Base-by-base conservation (phyloP, 1,284 basidiomycete species). In the Heterobasidion occidentale region DNA sequence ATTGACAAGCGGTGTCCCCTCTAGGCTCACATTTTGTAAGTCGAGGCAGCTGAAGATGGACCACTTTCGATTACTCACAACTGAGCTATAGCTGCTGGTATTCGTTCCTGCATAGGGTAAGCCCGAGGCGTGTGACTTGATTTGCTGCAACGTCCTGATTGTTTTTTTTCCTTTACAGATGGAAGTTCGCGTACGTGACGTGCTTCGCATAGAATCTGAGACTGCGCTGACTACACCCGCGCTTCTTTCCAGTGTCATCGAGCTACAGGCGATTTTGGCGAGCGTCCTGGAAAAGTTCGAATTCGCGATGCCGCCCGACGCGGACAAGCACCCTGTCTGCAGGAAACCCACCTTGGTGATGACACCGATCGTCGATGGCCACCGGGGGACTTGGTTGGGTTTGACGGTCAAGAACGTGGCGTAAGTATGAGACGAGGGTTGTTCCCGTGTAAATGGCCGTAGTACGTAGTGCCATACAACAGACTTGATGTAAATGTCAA, bases 51-150 rank as follows among this genome's bases (percentile, higher is more conserved):
- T 45, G 11, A 27, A 27, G 4, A 27, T 27, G 27, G 4, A 5
- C 5, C 27, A n/a, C 17, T 51, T 2, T 20, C 33, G 19, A 11
- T 38, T 1, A 45, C 15, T 57, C 15, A 20, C 36, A n/a, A 38
- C 45, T 19, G 35, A 38, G 36, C 15, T 36, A 17, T 33, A 61
- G 56, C 67, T 27, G 66, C 61, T 11, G 70, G 71, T 1, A 38
- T 63, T 8, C 65, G 66, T 4, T 63, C 63, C 0, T 72, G 71
- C 55, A 64, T 71, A 14, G 71, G 70, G 69, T 72, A 58, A 42
- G 67, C 66, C 36, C 20, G 12, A 49, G 14, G 5, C 12, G 12
- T 20, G 4, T 15, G 12, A 5, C 14, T 4, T 49, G n/a, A 17
- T 12, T n/a, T 9, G 3, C 27, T 27, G 27, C 27, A 49, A 49